Conservation (phyloP, 2,329 filamentous ascomycete species). For the Fusarium anguioides region DNA sequence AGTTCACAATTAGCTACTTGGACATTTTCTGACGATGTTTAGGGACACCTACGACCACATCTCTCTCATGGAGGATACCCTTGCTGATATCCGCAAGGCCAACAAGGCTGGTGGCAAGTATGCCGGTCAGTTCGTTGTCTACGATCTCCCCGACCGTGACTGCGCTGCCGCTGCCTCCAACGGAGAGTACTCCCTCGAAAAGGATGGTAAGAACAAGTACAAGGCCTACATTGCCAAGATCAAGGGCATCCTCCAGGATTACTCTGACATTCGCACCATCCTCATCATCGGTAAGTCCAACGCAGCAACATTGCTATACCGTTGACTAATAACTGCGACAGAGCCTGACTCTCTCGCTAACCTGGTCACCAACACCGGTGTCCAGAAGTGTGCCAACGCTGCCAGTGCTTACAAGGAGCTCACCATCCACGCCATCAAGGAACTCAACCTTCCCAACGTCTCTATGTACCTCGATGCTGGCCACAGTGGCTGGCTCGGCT, state of each 20-base stretch:
- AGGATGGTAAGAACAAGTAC: conserved; percentile 64
- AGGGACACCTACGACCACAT: conserved; percentile 64
- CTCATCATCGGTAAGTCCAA: conserved; percentile 56
- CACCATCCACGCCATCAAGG: conserved; percentile 62
- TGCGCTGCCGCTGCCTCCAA: conserved; percentile 68
- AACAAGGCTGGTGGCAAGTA: conserved; percentile 54
- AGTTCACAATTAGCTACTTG: rapidly evolving
- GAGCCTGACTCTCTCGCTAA: conserved; percentile 70
- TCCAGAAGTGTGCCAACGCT: conserved; percentile 62
- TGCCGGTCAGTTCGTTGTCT: conserved; percentile 64
- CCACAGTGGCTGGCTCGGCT: conserved; percentile 69
- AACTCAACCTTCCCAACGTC: conserved; percentile 66
- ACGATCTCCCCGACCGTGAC: conserved; percentile 69
- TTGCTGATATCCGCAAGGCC: conserved; percentile 56
- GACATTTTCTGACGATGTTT: conserved; percentile 5
- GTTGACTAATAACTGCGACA: conserved; percentile 27
- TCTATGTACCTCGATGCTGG: conserved; percentile 69
- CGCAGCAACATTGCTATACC: rapidly evolving
- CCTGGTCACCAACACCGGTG: conserved; percentile 65
- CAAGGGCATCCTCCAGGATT: conserved; percentile 54
- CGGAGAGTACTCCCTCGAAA: conserved; percentile 63
- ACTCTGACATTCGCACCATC: conserved; percentile 57
- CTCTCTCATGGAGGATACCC: conserved; percentile 57
- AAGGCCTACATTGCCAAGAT: conserved; percentile 66
- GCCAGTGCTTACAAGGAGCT: conserved; percentile 61